Conservation (phyloP, 2,329 filamentous ascomycete species). For the Colletotrichum sansevieriae region DNA sequence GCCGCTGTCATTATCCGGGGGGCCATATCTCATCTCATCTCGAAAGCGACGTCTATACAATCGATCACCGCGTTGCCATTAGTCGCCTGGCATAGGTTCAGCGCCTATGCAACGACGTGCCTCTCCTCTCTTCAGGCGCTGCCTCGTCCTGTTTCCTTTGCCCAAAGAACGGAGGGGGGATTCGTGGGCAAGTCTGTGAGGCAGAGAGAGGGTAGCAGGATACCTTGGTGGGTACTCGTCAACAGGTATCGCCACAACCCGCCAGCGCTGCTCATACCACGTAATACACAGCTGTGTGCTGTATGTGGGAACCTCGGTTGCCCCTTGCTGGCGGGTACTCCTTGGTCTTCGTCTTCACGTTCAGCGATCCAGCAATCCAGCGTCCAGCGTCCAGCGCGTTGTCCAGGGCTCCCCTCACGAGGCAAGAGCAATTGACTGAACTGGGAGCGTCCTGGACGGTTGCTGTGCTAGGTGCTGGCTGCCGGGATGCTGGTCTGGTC, state of each 20-base stretch:
- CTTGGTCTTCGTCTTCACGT: background rate
- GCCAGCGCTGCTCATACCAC: background rate
- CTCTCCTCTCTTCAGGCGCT: slow-evolving; percentile 3
- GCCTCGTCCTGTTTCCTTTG: slow-evolving; percentile 29
- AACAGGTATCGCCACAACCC: background rate
- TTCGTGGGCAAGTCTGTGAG: too few relatives aligned
- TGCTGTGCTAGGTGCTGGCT: slow-evolving; percentile 45
- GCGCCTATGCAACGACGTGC: slow-evolving; percentile 16
- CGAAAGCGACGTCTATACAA: too few relatives aligned
- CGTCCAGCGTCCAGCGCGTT: background rate
- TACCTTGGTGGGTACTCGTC: slow-evolving; percentile 6
- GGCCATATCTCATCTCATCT: too few relatives aligned
- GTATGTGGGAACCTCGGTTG: background rate
- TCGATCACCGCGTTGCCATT: background rate
- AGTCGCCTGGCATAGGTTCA: background rate
- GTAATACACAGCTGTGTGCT: background rate
- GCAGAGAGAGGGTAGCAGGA: too few relatives aligned
- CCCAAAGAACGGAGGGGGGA: background rate
- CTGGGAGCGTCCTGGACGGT: slow-evolving; percentile 47
- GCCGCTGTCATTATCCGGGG: too few relatives aligned
- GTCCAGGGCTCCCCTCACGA: slow-evolving; percentile 19
- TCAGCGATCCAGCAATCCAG: background rate
- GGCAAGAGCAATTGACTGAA: slow-evolving; percentile 11
- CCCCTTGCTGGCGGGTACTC: too few relatives aligned
- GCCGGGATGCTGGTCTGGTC: slow-evolving; percentile 44